A percentile compares a stretch with the other conserved stretches of the same genome.
phyloP scores from a whole-genome alignment of 2,329 filamentous ascomycete species.

The Colletotrichum magnum region DNA sequence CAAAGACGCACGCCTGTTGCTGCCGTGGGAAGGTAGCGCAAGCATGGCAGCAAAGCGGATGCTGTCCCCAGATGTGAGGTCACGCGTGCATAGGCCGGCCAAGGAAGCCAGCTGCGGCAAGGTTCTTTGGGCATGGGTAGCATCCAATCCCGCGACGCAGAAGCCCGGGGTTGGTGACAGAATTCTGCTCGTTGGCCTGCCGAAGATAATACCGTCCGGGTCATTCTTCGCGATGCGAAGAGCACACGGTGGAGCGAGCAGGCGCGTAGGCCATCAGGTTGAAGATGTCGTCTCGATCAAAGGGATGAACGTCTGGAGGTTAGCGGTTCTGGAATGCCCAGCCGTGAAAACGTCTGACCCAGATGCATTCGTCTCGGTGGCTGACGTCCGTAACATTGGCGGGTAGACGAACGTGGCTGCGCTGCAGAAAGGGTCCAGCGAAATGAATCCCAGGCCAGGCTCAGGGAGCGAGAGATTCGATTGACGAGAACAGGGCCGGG shows the following conservation, averaged over 20 bases:
- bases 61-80: constrained; percentile 2
- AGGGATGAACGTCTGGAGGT: background rate
- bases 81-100: constrained; percentile 7
- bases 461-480: too few relatives aligned
- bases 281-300: background rate
- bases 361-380: constrained; percentile 9
- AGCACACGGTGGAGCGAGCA: too few relatives aligned
- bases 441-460: background rate
- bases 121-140: background rate
- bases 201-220: too few relatives aligned
- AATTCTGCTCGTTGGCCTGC: background rate
- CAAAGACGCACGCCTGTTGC: background rate
- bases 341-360: background rate
- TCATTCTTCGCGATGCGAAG: too few relatives aligned
- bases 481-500: background rate
- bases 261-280: too few relatives aligned
- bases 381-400: background rate
- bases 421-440: constrained; percentile 25
- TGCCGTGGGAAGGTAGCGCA: background rate
- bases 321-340: background rate
- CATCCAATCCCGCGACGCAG: background rate
- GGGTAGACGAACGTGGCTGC: constrained; percentile 21
- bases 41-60: constrained; percentile 1
- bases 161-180: background rate
- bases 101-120: background rate